Conservation (phyloP, 75 land plant species). For the Ceratopteris richardii region DNA sequence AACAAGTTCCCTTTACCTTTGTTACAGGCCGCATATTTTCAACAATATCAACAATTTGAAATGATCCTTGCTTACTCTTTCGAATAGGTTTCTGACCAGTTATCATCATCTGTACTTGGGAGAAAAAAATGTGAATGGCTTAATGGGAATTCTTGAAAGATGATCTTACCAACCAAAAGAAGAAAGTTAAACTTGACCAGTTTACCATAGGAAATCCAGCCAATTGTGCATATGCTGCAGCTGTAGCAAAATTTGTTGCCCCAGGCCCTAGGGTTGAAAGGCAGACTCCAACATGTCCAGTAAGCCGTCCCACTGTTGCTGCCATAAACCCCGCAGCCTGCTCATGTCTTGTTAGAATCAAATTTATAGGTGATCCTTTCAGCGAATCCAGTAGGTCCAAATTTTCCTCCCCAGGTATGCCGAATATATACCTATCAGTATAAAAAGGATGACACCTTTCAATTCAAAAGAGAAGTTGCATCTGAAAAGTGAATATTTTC, state of each 20-base stretch:
- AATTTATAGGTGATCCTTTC: slow-evolving; percentile 12
- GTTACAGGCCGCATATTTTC: slow-evolving; percentile 24
- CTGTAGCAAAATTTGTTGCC: slow-evolving; percentile 28
- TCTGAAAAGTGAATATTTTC: no score
- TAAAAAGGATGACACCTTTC: no score
- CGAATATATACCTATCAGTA: slow-evolving; percentile 27
- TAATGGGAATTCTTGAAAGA: no score
- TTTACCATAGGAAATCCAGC: slow-evolving; percentile 31
- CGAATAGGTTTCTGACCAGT: slow-evolving; percentile 32
- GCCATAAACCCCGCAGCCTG: slow-evolving; percentile 36
- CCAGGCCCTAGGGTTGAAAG: slow-evolving; percentile 27
- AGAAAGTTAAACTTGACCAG: no score
- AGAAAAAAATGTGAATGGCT: no score
- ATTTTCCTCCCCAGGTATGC: slow-evolving; percentile 33
- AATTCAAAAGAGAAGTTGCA: no score
- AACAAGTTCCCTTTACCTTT: no score
- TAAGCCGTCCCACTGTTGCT: slow-evolving; percentile 26
- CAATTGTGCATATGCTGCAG: slow-evolving; percentile 32
- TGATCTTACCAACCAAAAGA: no score
- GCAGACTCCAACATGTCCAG: slow-evolving; percentile 23
- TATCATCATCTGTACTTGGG: slow-evolving; percentile 24
- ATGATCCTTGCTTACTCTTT: slow-evolving; percentile 31
- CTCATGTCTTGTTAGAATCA: slow-evolving; percentile 27
- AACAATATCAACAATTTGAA: slow-evolving; percentile 28
- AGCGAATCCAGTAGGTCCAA: slow-evolving; percentile 25